These are phyloP conservation scores for Picocystis sp. DNA, from an alignment of 163 green algal genomes.

Conservation along the genomic window DNA sequence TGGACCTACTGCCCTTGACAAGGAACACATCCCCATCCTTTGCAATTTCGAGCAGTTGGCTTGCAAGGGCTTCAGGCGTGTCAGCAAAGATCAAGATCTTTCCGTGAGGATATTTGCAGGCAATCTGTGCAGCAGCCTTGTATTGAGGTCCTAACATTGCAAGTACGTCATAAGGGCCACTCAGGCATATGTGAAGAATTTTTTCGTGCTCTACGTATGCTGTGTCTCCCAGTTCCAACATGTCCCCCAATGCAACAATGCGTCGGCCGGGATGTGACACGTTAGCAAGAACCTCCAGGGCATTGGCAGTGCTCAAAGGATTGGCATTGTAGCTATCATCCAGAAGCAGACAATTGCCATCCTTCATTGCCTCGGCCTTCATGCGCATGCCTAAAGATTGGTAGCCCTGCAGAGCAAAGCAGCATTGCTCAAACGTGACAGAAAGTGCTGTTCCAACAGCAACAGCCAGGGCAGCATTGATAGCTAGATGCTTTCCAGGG, in stretches of 20 bases:
- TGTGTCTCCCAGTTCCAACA: slow-evolving; percentile 1
- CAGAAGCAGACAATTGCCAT: background rate
- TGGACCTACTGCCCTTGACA: too few relatives aligned
- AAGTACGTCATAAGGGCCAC: too few relatives aligned
- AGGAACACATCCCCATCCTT: too few relatives aligned
- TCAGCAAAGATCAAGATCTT: too few relatives aligned
- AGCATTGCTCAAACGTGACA: background rate
- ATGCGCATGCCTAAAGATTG: background rate
- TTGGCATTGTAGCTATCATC: slow-evolving; percentile 1
- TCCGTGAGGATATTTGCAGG: too few relatives aligned
- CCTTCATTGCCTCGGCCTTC: background rate
- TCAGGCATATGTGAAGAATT: too few relatives aligned
- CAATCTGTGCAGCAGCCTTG: too few relatives aligned
- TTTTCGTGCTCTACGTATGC: too few relatives aligned
- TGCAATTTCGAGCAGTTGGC: too few relatives aligned
- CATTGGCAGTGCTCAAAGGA: background rate
- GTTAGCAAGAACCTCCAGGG: background rate
- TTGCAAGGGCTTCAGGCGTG: too few relatives aligned
- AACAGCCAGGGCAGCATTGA: background rate
- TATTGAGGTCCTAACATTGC: too few relatives aligned
- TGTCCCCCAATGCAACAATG: background rate
- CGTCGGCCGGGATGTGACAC: background rate
- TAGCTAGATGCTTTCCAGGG: background rate
- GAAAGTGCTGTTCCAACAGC: background rate
- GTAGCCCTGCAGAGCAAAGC: background rate